Evolutionary conservation across 345 rosid species (phyloP).

Genomic region (Hibiscus trionum): DNA sequence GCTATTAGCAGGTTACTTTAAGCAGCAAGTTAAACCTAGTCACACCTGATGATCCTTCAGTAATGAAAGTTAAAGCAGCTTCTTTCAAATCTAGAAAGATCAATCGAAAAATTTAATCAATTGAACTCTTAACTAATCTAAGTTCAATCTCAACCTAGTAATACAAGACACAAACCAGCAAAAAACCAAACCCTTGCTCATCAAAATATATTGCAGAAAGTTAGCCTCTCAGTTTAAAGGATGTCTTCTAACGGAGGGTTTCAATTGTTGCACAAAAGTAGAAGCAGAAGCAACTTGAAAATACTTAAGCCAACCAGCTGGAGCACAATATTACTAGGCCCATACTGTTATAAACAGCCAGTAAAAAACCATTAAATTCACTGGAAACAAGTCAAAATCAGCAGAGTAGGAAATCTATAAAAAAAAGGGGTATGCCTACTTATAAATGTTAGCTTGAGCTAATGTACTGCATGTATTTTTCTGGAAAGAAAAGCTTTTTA

Average conservation of each 20-base stretch:
- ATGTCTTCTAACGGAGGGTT: not conserved
- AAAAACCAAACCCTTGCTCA: not conserved
- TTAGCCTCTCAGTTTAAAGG: not conserved
- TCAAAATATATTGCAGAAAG: not conserved
- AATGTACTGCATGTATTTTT: not conserved
- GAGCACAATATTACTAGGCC: not conserved
- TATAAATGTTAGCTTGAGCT: not conserved
- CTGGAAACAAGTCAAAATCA: conserved; percentile 3
- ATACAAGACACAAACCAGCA: not conserved
- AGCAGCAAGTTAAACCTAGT: not conserved
- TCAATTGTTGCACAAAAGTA: conserved; percentile 1
- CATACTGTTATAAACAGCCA: not conserved
- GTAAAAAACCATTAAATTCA: not conserved
- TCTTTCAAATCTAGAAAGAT: conserved; percentile 8
- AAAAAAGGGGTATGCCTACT: not conserved
- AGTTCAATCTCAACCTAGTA: not conserved
- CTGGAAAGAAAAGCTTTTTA: not conserved
- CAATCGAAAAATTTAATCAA: not conserved
- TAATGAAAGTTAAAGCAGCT: not conserved
- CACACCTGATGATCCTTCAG: not conserved
- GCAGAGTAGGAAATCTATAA: not conserved
- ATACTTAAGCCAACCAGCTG: not conserved
- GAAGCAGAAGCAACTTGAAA: not conserved
- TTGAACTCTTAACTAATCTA: not conserved
- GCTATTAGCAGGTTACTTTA: not conserved